Base-by-base conservation (phyloP, 768 basidiomycete genomes). In the Russula brevipes region DNA sequence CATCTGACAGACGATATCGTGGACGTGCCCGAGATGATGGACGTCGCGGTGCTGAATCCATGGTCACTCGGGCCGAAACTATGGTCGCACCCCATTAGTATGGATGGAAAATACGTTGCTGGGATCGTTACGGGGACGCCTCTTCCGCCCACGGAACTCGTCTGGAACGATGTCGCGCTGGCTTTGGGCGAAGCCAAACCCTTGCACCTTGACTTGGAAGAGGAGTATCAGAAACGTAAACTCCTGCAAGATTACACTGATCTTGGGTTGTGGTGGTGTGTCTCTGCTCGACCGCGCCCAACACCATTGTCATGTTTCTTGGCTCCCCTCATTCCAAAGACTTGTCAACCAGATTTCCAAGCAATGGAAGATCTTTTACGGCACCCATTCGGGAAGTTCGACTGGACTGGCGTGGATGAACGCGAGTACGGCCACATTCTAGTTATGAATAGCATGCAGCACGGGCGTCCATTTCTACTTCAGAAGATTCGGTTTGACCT, bases 101-200 rank as follows among this genome's bases (percentile, higher is more conserved):
- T 88, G 38, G 79, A 83, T 65, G 83, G 80, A 17, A 71, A 71
- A 19, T 74, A 76, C 30, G 71, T 78, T 12, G 83, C 85, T 19
- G 91, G 85, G 2, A 76, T 94, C 33, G 76, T 94, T 24, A 85
- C 88, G 35, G 89, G 87, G 3, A 83, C 84, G 0, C 68, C 72
- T 38, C 74, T 92, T 44, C 81, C 80, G 0, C 69, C 76, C 7
- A 76, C 78, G 19, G 79, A 82, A 17, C 68, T 87, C 38, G 70
- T 68, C 42, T 65, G 75, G 64, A 72, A 74, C 50, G 78, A 72
- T 5, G 65, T 71, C 31, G 70, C 74, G 19, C 71, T 89, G 1
- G 61, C 69, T 4, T 74, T 76, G 12, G 69, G 69, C 4, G 66
- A 69, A 1, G 78, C 78, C 2, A 60, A 65, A 39, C 73, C 66